Percentiles rank a stretch among this genome's conserved stretches.
Conservation (phyloP, 352 stramenopile species). For the Phytophthora pluvialis region DNA sequence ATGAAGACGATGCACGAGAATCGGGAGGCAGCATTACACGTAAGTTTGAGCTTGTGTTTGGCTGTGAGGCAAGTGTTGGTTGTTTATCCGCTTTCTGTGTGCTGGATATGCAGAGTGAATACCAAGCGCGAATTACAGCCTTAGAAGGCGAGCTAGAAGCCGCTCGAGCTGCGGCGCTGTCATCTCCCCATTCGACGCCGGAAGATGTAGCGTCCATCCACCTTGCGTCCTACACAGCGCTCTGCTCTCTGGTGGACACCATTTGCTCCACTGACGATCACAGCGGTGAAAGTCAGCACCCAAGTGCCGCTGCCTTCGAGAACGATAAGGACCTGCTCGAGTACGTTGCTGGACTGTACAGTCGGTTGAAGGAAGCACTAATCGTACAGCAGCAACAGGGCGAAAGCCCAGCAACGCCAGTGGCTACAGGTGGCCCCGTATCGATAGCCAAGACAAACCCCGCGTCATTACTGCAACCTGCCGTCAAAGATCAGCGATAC, state of each 20-base stretch:
- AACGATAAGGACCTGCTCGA: constrained; percentile 35
- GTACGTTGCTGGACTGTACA: constrained; percentile 51
- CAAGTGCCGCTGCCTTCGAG: constrained; percentile 32
- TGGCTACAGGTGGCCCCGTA: not conserved
- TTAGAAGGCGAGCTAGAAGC: constrained; percentile 42
- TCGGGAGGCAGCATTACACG: constrained; percentile 51
- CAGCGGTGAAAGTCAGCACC: constrained; percentile 25
- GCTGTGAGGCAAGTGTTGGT: not conserved
- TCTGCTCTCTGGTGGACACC: constrained; percentile 57
- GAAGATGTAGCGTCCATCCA: constrained; percentile 10
- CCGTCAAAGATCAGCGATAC: not conserved
- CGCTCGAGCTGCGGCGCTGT: constrained; percentile 6
- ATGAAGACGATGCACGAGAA: constrained; percentile 62
- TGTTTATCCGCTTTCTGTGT: not conserved
- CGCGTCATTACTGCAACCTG: not conserved
- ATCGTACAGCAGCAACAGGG: not conserved
- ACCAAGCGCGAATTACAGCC: constrained; percentile 44
- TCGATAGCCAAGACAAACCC: not conserved
- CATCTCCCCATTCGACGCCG: not conserved
- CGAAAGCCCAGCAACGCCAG: not conserved
- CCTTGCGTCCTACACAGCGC: constrained; percentile 46
- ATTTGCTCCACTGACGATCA: not conserved
- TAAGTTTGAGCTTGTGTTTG: constrained; percentile 23
- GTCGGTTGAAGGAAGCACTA: constrained; percentile 35
- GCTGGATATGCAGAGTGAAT: constrained; percentile 35